Evolutionary conservation across 2,329 filamentous ascomycete genomes (phyloP).

Genomic region (Orbilia brochopaga): DNA sequence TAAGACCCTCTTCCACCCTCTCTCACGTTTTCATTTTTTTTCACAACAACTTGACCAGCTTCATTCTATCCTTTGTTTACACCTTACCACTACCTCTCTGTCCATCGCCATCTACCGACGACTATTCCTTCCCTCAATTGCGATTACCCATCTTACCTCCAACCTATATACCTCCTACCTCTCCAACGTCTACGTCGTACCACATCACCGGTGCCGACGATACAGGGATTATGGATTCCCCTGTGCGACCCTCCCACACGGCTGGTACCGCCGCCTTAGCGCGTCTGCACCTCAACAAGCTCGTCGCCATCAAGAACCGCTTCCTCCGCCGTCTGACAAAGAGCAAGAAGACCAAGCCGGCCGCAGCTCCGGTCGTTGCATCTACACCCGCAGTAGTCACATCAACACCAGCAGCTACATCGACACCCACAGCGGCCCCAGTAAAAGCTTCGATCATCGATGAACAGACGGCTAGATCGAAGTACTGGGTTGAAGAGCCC

Average conservation of each 20-base stretch:
- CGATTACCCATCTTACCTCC: too few species aligned
- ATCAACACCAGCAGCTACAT: background rate
- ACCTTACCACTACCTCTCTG: background rate
- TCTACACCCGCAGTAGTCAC: background rate
- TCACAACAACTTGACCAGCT: background rate
- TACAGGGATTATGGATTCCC: background rate
- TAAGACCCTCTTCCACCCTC: background rate
- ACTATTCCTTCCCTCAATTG: too few species aligned
- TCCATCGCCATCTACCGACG: too few species aligned
- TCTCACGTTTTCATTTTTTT: background rate
- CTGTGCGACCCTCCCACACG: background rate
- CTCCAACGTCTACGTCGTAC: too few species aligned
- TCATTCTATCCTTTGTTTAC: background rate
- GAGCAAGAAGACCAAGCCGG: background rate
- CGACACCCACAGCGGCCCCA: background rate
- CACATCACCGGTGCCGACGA: too few species aligned
- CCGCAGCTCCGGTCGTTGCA: too few species aligned
- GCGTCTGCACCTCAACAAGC: background rate
- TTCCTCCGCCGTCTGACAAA: background rate
- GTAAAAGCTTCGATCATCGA: conserved; percentile 26
- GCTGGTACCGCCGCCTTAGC: background rate
- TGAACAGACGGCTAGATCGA: conserved; percentile 43
- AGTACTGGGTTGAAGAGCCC: conserved; percentile 47
- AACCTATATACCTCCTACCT: too few species aligned
- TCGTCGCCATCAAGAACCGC: background rate